Conservation (phyloP, 768 basidiomycete species). For the Mycena haematopus region DNA sequence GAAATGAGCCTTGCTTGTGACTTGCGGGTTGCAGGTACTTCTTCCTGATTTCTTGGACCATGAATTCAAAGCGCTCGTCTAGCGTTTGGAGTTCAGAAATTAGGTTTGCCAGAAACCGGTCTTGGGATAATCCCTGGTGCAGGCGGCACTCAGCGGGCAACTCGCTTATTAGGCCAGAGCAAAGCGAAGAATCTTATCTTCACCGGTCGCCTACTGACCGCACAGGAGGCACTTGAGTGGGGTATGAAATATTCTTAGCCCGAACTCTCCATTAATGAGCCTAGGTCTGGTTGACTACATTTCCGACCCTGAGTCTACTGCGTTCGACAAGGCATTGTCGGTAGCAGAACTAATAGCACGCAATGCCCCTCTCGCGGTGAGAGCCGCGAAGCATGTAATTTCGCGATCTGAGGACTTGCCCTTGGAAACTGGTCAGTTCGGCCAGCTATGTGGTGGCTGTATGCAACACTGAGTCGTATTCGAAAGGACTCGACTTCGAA, state of each 20-base stretch:
- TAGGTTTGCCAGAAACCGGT: conserved; percentile 83
- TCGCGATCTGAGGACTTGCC: conserved; percentile 80
- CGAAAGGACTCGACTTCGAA: conserved; percentile 90
- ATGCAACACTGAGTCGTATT: not conserved
- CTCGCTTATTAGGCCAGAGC: conserved; percentile 77
- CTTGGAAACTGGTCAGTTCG: conserved; percentile 69
- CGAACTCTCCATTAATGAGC: conserved; percentile 11
- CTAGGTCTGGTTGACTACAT: conserved; percentile 86
- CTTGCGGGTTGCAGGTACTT: conserved; percentile 82
- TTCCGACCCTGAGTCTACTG: conserved; percentile 62
- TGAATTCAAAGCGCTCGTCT: not conserved
- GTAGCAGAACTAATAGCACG: conserved; percentile 72
- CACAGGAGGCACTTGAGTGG: conserved; percentile 71
- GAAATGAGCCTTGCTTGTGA: conserved; percentile 91
- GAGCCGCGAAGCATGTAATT: conserved; percentile 88
- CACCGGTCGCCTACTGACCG: conserved; percentile 73
- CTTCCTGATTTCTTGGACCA: not conserved
- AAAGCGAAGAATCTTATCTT: conserved; percentile 90
- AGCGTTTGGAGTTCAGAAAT: conserved; percentile 67
- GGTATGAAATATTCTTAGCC: conserved; percentile 49
- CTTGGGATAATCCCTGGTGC: conserved; percentile 91
- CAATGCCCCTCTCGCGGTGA: conserved; percentile 84
- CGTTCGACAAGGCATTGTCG: conserved; percentile 71
- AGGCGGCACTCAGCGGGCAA: conserved; percentile 85
- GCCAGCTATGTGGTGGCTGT: not conserved